Evolutionary conservation across 192 early-diverging fungal genomes (phyloP).

Genomic region (Glomus cerebriforme): DNA sequence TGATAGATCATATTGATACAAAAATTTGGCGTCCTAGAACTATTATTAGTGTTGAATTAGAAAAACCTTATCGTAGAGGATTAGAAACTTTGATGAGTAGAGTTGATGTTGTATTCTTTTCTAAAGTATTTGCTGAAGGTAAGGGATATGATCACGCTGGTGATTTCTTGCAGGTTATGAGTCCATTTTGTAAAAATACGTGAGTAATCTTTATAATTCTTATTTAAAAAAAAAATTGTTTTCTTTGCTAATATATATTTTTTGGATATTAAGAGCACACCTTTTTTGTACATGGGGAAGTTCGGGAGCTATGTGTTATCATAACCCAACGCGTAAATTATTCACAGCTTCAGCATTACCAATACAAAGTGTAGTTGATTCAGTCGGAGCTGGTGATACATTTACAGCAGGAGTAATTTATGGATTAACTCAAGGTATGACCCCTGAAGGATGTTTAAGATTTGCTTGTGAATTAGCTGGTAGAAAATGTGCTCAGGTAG

Average conservation of each 20-base stretch:
- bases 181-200: slow-evolving; percentile 44
- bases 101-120: slow-evolving; percentile 67
- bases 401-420: slow-evolving; percentile 58
- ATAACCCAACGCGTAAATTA: slow-evolving; percentile 39
- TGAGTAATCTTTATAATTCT: slow-evolving; percentile 17
- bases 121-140: slow-evolving; percentile 61
- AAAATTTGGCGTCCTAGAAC: slow-evolving; percentile 49
- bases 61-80: slow-evolving; percentile 63
- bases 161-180: slow-evolving; percentile 44
- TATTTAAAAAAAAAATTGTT: background rate
- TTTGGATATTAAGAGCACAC: slow-evolving; percentile 47
- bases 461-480: slow-evolving; percentile 53
- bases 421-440: slow-evolving; percentile 37
- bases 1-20: slow-evolving; percentile 57
- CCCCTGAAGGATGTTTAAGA: slow-evolving; percentile 39
- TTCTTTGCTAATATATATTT: slow-evolving; percentile 1
- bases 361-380: slow-evolving; percentile 43
- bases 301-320: slow-evolving; percentile 52
- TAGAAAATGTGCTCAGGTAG: slow-evolving; percentile 51
- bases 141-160: slow-evolving; percentile 54
- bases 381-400: slow-evolving; percentile 59
- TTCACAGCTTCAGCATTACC: slow-evolving; percentile 37
- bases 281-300: slow-evolving; percentile 67
- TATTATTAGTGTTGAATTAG: slow-evolving; percentile 70
- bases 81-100: slow-evolving; percentile 56